Evolutionary conservation across 2,329 filamentous ascomycete genomes (phyloP), one percentile per base, ranked within the genome.

Genomic region (Penicillium olsonii): DNA sequence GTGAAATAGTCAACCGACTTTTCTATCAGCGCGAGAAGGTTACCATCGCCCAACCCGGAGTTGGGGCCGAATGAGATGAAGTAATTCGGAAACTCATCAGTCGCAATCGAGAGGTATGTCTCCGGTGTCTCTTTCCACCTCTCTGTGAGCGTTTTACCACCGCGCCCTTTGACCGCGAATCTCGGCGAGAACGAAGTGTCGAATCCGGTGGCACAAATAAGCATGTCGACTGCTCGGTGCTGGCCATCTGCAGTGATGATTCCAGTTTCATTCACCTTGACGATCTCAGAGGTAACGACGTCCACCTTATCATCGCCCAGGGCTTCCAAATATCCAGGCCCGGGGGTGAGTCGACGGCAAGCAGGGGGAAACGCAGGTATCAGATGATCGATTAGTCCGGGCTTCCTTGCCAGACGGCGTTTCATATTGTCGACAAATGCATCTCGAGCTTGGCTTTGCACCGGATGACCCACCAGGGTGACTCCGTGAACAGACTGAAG

Each of bases 231-330:
- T 5, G 62, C 54, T 41, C 65, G 59, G 42, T 69, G 66, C 15
- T 57, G 60, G 4, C 69, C 68, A 35, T 72, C 69, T 3, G 59
- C 64, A 0, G 65, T 68, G 18, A 68, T 50, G 15, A 74, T 67
- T 4, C 68, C 67, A 2, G 57, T 56, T 18, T 58, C 56, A 20
- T 65, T 61, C 12, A 71, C 55, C 11, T 57, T 73, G 17, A 71
- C 72, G 57, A 87, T 87, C 1, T 69, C 73, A 0, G 75, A 78
- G 14, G 72, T 75, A 59, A 87, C 81, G 52, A 83, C 79, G 4
- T 79, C 75, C 2, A 86, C 83, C 47, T 87, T 86, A 5, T 80
- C 77, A 49, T 81, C 74, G 0, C 77, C 76, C 15, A 87, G 70
- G 0, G 84, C 83, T 62, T 87, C 85, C 2, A 88, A 66, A 48